These are phyloP conservation scores for Melaleuca quinquenervia DNA, from an alignment of 345 rosid genomes.

Conservation along the genomic window DNA sequence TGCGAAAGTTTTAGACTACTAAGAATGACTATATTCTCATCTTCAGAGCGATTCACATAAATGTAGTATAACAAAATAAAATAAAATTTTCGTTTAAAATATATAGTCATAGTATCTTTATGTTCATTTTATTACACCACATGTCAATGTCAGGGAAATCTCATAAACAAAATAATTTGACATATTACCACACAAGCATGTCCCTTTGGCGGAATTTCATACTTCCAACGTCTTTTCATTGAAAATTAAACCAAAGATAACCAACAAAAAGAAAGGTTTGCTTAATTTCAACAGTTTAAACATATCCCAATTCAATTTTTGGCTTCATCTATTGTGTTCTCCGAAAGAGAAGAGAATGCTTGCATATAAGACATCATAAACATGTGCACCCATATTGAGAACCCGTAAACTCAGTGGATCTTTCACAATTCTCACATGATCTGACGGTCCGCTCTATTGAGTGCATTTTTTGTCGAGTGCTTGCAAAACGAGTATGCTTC, in stretches of 20 bases:
- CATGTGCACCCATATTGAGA: background rate
- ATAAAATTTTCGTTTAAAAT: background rate
- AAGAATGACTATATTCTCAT: background rate
- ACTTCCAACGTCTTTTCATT: background rate
- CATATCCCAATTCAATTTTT: background rate
- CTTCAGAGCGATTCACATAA: background rate
- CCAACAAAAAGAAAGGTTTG: background rate
- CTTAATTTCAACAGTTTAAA: background rate
- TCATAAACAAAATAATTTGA: background rate
- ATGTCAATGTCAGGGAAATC: background rate
- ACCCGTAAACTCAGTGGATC: background rate
- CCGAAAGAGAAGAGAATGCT: background rate
- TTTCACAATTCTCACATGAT: background rate
- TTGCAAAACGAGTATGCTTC: background rate
- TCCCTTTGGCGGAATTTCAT: background rate
- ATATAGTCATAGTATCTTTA: background rate
- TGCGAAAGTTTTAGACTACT: background rate
- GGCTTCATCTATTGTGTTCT: background rate
- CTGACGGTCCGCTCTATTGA: background rate
- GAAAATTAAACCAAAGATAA: background rate
- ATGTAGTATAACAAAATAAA: background rate
- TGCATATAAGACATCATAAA: background rate
- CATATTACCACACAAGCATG: background rate
- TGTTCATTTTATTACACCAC: background rate
- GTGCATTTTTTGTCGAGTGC: background rate